Evolutionary conservation across 805 yeast genomes (phyloP), one percentile per base, ranked within the genome.

Genomic region (Diddensiella caesifluorescens): DNA sequence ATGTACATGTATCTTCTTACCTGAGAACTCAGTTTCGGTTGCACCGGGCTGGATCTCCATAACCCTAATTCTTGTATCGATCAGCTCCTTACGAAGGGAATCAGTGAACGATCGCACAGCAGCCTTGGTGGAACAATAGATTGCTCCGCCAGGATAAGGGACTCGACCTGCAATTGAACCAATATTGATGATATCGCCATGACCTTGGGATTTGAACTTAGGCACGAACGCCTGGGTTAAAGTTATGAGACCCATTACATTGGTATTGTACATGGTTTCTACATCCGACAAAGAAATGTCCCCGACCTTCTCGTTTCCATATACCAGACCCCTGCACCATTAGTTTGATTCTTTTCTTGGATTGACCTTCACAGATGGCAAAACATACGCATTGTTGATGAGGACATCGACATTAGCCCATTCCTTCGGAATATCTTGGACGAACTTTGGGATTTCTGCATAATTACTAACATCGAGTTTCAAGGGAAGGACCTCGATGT

Each of bases 231-330:
- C 78, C 62, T 90, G 95, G 4, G 96, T 88, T 48, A 89, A 64
- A 22, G 82, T 76, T 46, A 89, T 83, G 62, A 89, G 69, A 2
- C 95, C 97, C 44, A 86, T 59, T 2, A 90, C 96, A 57, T 89
- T 90, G 45, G 96, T 87, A 54, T 81, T 72, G 63, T 85, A 80
- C 87, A 87, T 86, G 35, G 73, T 77, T 36, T 72, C 69, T 35
- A 87, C 75, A 56, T 88, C 95, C 4, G 65, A 64, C n/a, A 70
- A 63, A 1, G 63, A 62, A 48, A 90, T 78, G 3, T 68, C 65
- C 12, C 96, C 96, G 42, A 88, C 82, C 42, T 71, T 70, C 30
- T 82, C 95, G 42, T 72, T 68, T 2, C 97, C 97, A 35, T 79
- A 63, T 0, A 95, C 97, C 66, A 69, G 56, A 10, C 74, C 74